Conservation (phyloP, 2,329 filamentous ascomycete species). For the Lachnum nothofagi region DNA sequence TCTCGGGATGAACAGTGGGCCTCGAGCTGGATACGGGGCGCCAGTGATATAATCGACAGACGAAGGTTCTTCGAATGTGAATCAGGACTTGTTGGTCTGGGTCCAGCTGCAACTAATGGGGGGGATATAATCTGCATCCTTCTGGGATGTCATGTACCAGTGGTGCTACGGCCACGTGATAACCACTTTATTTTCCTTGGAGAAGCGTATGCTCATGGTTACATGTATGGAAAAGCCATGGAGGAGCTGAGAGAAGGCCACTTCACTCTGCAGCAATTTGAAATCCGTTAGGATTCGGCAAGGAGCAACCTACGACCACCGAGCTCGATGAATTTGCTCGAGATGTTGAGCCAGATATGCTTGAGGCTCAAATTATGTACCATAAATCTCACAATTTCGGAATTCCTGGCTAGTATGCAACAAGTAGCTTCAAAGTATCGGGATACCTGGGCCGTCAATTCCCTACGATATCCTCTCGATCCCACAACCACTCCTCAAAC, state of each 20-base stretch:
- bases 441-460: too few relatives aligned
- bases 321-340: too few relatives aligned
- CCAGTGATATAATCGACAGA: background rate
- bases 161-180: conserved; percentile 5
- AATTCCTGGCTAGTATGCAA: too few relatives aligned
- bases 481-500: conserved; percentile 12
- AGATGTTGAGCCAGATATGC: too few relatives aligned
- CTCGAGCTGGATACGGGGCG: background rate
- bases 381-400: too few relatives aligned
- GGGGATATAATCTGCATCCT: conserved; percentile 13
- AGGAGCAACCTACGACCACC: too few relatives aligned
- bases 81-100: conserved; percentile 1
- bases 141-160: conserved; percentile 10
- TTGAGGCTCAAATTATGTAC: too few relatives aligned
- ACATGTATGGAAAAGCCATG: background rate
- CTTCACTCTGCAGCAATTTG: background rate
- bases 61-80: conserved; percentile 3
- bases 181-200: background rate
- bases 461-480: too few relatives aligned
- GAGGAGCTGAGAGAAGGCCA: background rate
- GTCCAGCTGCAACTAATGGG: background rate
- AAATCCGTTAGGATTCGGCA: background rate
- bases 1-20: background rate
- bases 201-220: conserved; percentile 1
- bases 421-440: too few relatives aligned